Percentiles rank a stretch among this genome's conserved stretches.
phyloP scores from a whole-genome alignment of 208 protist species.

The Trichomonas vaginalis region DNA sequence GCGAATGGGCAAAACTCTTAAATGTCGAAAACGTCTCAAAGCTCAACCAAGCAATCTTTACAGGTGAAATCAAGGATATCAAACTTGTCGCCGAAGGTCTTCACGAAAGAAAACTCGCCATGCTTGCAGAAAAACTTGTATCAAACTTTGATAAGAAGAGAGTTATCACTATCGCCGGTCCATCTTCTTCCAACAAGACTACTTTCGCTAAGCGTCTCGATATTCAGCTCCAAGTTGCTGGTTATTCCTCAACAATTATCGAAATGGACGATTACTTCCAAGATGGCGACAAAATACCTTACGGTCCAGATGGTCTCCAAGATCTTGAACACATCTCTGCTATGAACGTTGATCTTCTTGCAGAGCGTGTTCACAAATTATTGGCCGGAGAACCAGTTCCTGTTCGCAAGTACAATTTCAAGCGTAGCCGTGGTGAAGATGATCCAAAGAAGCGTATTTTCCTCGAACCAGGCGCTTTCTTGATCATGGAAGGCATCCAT shows the following conservation, averaged over 20 bases:
- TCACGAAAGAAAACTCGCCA: neutral
- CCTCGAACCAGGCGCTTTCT: neutral
- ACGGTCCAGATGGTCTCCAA: neutral
- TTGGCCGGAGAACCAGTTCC: neutral
- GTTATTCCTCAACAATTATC: neutral
- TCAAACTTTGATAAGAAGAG: neutral
- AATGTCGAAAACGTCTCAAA: neutral
- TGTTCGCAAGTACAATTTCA: neutral
- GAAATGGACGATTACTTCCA: constrained; percentile 17
- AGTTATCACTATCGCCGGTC: neutral
- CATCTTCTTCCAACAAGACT: neutral
- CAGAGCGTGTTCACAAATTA: neutral
- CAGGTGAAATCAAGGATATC: neutral
- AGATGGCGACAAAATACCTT: neutral
- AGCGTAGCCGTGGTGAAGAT: neutral
- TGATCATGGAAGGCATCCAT: neutral
- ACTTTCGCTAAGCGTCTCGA: neutral
- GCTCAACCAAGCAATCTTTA: neutral
- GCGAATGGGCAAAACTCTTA: neutral
- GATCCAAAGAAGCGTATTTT: neutral
- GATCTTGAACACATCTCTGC: neutral
- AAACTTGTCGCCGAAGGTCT: neutral
- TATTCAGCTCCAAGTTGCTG: neutral
- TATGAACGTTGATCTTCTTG: neutral
- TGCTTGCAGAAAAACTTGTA: neutral